Conservation (phyloP, 257 asterid species). For the Solanum appendiculatum region DNA sequence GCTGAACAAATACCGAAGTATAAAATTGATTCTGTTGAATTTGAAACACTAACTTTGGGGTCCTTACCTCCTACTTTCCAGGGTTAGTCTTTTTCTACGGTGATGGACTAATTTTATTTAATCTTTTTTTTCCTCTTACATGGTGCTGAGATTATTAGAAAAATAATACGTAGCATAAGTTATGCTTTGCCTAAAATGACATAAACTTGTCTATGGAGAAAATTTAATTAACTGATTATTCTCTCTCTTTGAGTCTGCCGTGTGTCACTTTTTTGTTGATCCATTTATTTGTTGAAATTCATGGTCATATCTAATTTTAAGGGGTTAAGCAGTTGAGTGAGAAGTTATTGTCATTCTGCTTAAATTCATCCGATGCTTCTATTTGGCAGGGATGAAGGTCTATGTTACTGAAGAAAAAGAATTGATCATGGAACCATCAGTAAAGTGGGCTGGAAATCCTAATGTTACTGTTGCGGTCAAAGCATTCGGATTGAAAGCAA, state of each 20-base stretch:
- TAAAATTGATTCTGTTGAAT: conserved; percentile 36
- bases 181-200: not conserved
- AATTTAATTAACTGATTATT: not conserved
- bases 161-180: not conserved
- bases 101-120: not conserved
- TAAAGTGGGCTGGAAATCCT: conserved; percentile 99
- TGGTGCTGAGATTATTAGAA: not conserved
- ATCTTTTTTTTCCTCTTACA: not conserved
- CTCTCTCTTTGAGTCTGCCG: not conserved
- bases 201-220: not conserved
- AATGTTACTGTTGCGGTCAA: conserved; percentile 57
- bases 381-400: conserved; percentile 49
- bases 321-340: not conserved
- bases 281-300: not conserved
- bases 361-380: not conserved
- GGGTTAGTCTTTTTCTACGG: conserved; percentile 11
- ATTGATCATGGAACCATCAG: conserved; percentile 96
- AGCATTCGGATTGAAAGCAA: conserved; percentile 83
- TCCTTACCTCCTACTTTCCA: conserved; percentile 44
- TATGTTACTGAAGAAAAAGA: conserved; percentile 63
- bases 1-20: conserved; percentile 45
- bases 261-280: not conserved
- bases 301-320: not conserved
- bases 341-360: not conserved
- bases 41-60: conserved; percentile 36